Conservation (phyloP, 2,329 filamentous ascomycete species). For the Fusarium metavorans region DNA sequence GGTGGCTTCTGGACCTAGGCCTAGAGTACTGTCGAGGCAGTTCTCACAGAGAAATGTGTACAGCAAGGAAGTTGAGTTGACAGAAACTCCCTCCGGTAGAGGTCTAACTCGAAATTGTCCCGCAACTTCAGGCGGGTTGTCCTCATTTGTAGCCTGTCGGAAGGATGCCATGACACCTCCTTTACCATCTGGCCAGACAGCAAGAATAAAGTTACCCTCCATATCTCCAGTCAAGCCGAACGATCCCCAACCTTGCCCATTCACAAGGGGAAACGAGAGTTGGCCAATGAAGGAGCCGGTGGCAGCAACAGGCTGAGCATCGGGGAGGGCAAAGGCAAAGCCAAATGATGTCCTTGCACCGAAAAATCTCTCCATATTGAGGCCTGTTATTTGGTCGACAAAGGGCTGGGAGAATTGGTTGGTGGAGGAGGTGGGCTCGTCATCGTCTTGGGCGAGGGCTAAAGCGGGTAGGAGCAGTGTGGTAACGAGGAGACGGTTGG, state of each 20-base stretch:
- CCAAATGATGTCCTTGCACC: slow-evolving; percentile 53
- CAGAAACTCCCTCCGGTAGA: not conserved
- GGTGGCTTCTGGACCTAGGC: slow-evolving; percentile 32
- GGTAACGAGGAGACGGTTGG: not conserved
- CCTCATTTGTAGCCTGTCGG: slow-evolving; percentile 57
- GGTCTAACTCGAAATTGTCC: not conserved
- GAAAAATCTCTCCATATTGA: slow-evolving; percentile 54
- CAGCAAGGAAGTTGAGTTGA: not conserved
- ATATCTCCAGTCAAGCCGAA: slow-evolving; percentile 59
- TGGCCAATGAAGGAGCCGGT: slow-evolving; percentile 45
- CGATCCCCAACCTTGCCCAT: slow-evolving; percentile 59
- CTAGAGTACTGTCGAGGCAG: not conserved
- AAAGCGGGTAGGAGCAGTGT: not conserved
- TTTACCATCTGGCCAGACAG: slow-evolving; percentile 57
- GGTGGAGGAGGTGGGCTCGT: not conserved
- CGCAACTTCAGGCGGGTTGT: not conserved
- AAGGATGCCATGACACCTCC: slow-evolving; percentile 56
- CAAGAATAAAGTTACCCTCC: slow-evolving; percentile 58
- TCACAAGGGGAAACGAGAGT: slow-evolving; percentile 54
- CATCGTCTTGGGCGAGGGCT: not conserved
- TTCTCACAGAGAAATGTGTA: not conserved
- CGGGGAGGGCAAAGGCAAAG: slow-evolving; percentile 58
- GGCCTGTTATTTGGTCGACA: slow-evolving; percentile 48
- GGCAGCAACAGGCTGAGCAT: slow-evolving; percentile 24
- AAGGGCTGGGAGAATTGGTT: not conserved